A percentile compares a stretch with the other conserved stretches of the same genome.
Conservation (phyloP, 306 rosid species). For the Malus sieversii region DNA sequence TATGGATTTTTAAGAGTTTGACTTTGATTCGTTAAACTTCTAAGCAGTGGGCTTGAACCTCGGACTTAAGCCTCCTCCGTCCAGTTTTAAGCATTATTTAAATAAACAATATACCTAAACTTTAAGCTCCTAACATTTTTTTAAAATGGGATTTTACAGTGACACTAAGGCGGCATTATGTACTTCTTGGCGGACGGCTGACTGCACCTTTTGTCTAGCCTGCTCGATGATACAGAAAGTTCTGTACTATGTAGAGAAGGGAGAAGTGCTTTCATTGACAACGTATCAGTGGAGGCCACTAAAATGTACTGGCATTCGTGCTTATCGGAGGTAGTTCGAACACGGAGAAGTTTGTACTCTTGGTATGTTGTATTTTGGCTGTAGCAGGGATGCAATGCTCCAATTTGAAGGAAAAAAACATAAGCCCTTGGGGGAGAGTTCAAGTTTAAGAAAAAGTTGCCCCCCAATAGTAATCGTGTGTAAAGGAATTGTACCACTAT, state of each 20-base stretch:
- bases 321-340: background rate
- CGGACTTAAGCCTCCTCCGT: background rate
- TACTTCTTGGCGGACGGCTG: background rate
- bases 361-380: background rate
- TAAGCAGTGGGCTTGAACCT: background rate
- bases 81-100: background rate
- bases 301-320: slow-evolving; percentile 12
- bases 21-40: background rate
- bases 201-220: slow-evolving; percentile 3
- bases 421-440: background rate
- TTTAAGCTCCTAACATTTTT: background rate
- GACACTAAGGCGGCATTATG: background rate
- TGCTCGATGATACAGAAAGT: background rate
- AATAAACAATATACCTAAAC: no score
- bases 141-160: background rate
- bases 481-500: background rate
- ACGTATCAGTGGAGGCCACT: background rate
- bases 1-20: background rate
- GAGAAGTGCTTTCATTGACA: slow-evolving; percentile 7
- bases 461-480: background rate
- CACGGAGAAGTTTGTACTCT: slow-evolving; percentile 11
- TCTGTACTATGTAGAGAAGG: slow-evolving; percentile 3
- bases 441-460: background rate
- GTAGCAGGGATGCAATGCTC: slow-evolving; percentile 2
- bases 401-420: background rate